Percentiles rank a stretch among this genome's conserved stretches.
Conservation (phyloP, 2,329 filamentous ascomycete genomes). For the Celoporthe dispersa region DNA sequence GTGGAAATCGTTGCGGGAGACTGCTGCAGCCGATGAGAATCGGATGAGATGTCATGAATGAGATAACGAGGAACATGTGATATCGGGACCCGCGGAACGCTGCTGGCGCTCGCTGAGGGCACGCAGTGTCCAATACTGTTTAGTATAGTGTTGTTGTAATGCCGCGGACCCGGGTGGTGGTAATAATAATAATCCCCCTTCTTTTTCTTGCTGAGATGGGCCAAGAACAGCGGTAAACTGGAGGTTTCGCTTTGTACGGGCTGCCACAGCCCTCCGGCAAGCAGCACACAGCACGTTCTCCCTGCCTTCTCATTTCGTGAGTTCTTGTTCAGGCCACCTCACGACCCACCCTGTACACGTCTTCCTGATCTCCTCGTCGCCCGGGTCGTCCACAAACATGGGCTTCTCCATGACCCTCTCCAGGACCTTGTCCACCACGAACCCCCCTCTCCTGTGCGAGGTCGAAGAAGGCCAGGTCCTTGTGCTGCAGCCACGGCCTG, state of each 20-base stretch:
- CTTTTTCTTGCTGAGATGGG: neutral
- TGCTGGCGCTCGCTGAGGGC: neutral
- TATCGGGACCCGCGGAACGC: conserved; percentile 3
- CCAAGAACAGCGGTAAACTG: neutral
- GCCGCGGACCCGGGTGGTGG: neutral
- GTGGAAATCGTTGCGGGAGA: neutral
- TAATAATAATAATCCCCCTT: neutral
- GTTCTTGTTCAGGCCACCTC: conserved; percentile 59
- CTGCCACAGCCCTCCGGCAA: neutral
- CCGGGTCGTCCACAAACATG: conserved; percentile 87
- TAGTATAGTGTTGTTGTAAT: neutral
- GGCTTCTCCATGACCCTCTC: conserved; percentile 83
- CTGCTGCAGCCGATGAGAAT: neutral
- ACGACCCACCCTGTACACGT: conserved; percentile 82
- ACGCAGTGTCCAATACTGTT: neutral
- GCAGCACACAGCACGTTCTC: neutral
- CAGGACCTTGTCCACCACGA: conserved; percentile 77
- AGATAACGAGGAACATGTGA: neutral
- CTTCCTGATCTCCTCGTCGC: conserved; percentile 78
- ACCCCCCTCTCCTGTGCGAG: conserved; percentile 70
- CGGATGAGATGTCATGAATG: neutral
- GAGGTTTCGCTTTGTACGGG: neutral
- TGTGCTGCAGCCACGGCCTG: conserved; percentile 83
- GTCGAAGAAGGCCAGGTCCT: conserved; percentile 87
- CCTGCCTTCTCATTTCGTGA: neutral